Evolutionary conservation across 192 early-diverging fungal genomes (phyloP), one percentile per base, ranked within the genome.

Genomic region (Coemansia sp.): DNA sequence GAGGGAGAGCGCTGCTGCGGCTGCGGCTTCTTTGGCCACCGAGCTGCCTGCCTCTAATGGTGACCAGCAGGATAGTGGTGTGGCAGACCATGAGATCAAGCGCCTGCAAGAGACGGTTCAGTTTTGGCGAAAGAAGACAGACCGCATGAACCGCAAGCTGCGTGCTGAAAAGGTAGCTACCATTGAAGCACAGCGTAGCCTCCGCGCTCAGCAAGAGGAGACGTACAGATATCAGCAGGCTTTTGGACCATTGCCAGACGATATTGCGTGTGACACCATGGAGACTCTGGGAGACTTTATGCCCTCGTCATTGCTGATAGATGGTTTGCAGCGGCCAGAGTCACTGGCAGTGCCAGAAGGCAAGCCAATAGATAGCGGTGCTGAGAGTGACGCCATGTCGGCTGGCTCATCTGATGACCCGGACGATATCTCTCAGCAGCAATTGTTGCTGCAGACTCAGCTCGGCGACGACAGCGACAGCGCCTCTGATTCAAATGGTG

Each of bases 61-160:
- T 2, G 46, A 36, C 11, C 61, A 41, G 38, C 21, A 23, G 1
- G 67, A 77, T 25, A 51, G 45, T 2, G 70, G 34, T 2, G 44
- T 68, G 15, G 64, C 61, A 5, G 78, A 73, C 31, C 60, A 68
- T 7, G 72, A 73, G 44, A 77, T 66, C 68, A 71, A 69, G 62
- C 72, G 73, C 15, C 53, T 74, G 51, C 73, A 72, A 32, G 72
- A 74, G 64, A 60, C 67, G 17, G 72, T 70, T 1, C 77, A 80
- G 74, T 80, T 76, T 63, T 70, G 66, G 64, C 74, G 78, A 42
- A 73, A 80, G 11, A 76, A 78, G 57, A 67, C 72, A 3, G 80
- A 82, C 66, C 72, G 73, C 29, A 38, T 60, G 12, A 72, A 67
- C 36, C 80, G 80, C 66, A 70, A 74, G 63, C 72, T 82, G 48